Conservation (phyloP, 169 alveolate species). For the Eimeria praecox region DNA sequence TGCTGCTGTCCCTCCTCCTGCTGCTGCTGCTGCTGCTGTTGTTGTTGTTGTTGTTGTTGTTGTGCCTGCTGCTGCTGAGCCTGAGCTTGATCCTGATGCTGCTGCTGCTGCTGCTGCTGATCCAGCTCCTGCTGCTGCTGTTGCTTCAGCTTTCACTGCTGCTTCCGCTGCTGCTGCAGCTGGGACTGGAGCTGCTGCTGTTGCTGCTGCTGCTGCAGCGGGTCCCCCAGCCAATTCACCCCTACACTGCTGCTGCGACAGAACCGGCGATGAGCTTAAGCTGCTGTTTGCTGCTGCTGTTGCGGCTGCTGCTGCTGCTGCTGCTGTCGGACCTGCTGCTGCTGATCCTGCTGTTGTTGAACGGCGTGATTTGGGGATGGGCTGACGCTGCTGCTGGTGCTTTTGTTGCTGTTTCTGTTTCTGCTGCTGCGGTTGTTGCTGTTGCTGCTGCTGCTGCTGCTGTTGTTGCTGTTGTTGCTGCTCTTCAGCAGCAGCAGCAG, state of each 20-base stretch:
- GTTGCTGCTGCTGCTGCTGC: not conserved
- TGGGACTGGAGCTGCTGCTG: conserved; percentile 16
- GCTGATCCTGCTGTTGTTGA: conserved; percentile 12
- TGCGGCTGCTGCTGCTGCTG: not conserved
- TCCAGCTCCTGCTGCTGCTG: conserved; percentile 20
- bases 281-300: conserved; percentile 26
- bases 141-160: no score
- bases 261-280: not conserved
- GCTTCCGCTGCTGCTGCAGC: conserved; percentile 10
- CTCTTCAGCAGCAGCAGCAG: conserved; percentile 2
- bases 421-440: not conserved
- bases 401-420: not conserved
- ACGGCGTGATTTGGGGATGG: conserved; percentile 23
- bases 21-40: not conserved
- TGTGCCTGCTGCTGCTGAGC: conserved; percentile 3
- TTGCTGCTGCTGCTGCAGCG: conserved; percentile 28
- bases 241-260: conserved; percentile 9
- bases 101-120: not conserved
- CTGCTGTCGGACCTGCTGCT: not conserved
- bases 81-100: not conserved
- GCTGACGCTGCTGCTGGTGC: conserved; percentile 19
- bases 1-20: not conserved
- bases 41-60: conserved; percentile 1
- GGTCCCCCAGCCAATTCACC: not conserved
- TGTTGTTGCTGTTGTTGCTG: conserved; percentile 4